These are phyloP conservation scores for Mycena crocata DNA, from an alignment of 768 basidiomycete genomes.

Conservation along the genomic window DNA sequence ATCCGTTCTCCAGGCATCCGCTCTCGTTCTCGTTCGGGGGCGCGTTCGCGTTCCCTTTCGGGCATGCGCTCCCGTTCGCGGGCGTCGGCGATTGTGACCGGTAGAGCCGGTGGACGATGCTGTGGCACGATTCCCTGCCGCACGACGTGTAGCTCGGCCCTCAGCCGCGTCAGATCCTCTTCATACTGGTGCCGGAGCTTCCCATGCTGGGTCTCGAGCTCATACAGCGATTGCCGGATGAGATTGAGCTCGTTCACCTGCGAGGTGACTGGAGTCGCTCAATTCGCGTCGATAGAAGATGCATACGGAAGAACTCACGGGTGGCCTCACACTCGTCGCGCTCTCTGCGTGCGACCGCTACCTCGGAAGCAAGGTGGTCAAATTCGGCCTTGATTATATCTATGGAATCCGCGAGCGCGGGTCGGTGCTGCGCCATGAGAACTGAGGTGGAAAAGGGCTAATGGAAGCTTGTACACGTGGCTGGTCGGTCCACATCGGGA, in stretches of 20 bases:
- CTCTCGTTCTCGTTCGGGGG: constrained; percentile 37
- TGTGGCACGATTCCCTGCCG: constrained; percentile 48
- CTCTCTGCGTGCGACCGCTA: constrained; percentile 65
- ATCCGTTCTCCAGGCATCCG: constrained; percentile 55
- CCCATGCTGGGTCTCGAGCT: constrained; percentile 76
- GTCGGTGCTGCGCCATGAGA: constrained; percentile 32
- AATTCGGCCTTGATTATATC: constrained; percentile 78
- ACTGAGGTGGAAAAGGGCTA: constrained; percentile 27
- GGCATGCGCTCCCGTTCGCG: constrained; percentile 36
- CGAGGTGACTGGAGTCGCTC: constrained; percentile 54
- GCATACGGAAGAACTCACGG: constrained; percentile 54
- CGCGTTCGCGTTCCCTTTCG: constrained; percentile 37
- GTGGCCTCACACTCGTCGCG: constrained; percentile 81
- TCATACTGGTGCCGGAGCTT: constrained; percentile 78
- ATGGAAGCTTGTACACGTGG: constrained; percentile 29
- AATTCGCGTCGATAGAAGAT: background rate
- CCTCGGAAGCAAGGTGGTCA: constrained; percentile 69
- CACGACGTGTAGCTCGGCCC: constrained; percentile 64
- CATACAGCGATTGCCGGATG: constrained; percentile 78
- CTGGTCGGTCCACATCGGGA: constrained; percentile 5
- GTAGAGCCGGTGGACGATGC: constrained; percentile 48
- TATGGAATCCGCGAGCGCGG: constrained; percentile 65
- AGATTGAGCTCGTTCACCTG: constrained; percentile 81
- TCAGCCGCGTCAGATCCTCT: constrained; percentile 67
- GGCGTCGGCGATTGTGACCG: constrained; percentile 36